Conservation (phyloP, 257 asterid species). For the Schizonepeta tenuifolia region DNA sequence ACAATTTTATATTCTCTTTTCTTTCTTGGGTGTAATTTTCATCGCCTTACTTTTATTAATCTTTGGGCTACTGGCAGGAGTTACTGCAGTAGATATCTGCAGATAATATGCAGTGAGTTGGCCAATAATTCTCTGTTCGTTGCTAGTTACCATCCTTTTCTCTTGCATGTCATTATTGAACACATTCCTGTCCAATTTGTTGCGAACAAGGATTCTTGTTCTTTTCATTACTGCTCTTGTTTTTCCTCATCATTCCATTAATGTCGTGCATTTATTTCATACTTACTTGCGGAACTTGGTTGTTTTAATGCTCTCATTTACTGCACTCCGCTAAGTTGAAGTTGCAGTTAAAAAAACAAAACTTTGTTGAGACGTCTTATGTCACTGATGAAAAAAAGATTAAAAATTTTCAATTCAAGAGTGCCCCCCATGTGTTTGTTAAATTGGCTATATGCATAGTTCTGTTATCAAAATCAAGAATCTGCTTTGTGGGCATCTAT, state of each 20-base stretch:
- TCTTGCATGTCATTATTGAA: not conserved
- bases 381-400: too few relatives aligned
- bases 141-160: not conserved
- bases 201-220: constrained; percentile 1
- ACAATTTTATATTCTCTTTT: too few relatives aligned
- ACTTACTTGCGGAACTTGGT: not conserved
- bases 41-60: too few relatives aligned
- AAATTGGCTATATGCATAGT: not conserved
- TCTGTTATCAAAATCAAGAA: not conserved
- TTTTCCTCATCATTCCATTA: constrained; percentile 7
- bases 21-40: too few relatives aligned
- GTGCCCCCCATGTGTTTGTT: constrained; percentile 1
- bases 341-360: too few relatives aligned
- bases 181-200: constrained; percentile 8
- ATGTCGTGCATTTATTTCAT: not conserved
- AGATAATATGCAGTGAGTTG: too few relatives aligned
- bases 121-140: too few relatives aligned
- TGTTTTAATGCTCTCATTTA: not conserved
- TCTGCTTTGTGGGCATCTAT: not conserved
- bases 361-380: not conserved
- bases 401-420: not conserved
- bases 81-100: not conserved
- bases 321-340: not conserved
- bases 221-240: not conserved
- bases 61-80: not conserved